phyloP scores from a whole-genome alignment of 495 filamentous ascomycete genomes.

The Thermochaetoides thermophila region DNA sequence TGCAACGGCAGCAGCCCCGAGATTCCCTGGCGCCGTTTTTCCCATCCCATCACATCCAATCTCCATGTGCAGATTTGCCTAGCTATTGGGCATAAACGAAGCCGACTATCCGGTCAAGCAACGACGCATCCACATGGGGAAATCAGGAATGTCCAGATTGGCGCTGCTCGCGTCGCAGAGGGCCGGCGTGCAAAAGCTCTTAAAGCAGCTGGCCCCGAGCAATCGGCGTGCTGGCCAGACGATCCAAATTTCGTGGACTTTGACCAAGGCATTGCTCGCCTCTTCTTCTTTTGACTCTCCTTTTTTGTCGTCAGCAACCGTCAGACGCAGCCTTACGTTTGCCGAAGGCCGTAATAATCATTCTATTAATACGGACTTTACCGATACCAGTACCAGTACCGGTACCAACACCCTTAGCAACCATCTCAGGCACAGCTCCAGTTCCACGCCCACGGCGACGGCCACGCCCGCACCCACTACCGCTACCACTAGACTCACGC shows the following conservation, averaged over 20 bases:
- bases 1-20: too few relatives aligned
- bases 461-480: too few relatives aligned
- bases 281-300: not conserved
- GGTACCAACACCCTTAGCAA: too few relatives aligned
- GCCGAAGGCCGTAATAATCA: conserved; percentile 3
- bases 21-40: too few relatives aligned
- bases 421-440: too few relatives aligned
- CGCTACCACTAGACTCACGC: conserved; percentile 7
- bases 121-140: not conserved
- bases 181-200: conserved; percentile 7
- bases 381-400: too few relatives aligned
- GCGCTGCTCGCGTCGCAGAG: conserved; percentile 5
- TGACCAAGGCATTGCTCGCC: conserved; percentile 11
- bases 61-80: not conserved
- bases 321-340: too few relatives aligned
- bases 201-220: conserved; percentile 8
- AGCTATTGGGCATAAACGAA: not conserved
- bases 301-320: too few relatives aligned
- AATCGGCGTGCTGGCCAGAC: conserved; percentile 5
- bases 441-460: too few relatives aligned
- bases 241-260: conserved; percentile 5
- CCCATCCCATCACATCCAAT: not conserved
- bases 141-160: not conserved
- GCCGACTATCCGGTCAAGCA: not conserved
- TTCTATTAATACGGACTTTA: conserved; percentile 9